Conservation (phyloP, 2,329 filamentous ascomycete species). For the Rhexocercosporidium sp. region DNA sequence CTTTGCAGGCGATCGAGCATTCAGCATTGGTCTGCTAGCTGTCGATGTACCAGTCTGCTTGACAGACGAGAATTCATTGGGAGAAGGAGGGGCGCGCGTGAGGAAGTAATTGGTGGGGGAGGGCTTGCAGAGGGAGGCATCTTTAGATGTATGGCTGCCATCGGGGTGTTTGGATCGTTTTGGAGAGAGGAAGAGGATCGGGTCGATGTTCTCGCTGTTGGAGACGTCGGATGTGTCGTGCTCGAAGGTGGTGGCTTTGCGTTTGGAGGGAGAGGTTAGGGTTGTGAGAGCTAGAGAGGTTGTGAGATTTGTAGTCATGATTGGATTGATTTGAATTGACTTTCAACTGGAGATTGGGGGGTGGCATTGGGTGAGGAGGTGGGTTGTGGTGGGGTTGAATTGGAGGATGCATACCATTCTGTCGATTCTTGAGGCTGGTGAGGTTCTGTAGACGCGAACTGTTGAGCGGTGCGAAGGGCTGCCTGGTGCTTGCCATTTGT, state of each 20-base stretch:
- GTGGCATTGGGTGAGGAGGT: not conserved
- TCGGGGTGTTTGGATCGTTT: constrained; percentile 63
- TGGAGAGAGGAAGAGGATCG: constrained; percentile 52
- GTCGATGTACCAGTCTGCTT: constrained; percentile 23
- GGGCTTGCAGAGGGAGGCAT: constrained; percentile 32
- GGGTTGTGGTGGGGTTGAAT: constrained; percentile 12
- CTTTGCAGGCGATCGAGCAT: constrained; percentile 56
- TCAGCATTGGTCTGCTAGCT: constrained; percentile 48
- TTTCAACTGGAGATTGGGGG: constrained; percentile 30
- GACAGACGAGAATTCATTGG: constrained; percentile 37
- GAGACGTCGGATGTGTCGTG: constrained; percentile 51
- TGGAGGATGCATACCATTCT: constrained; percentile 61
- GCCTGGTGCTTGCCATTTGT: constrained; percentile 49
- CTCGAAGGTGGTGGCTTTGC: constrained; percentile 58
- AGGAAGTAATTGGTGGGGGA: constrained; percentile 43
- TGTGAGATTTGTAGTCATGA: constrained; percentile 32
- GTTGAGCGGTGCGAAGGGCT: constrained; percentile 78
- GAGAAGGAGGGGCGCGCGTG: constrained; percentile 41
- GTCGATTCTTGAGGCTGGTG: constrained; percentile 78
- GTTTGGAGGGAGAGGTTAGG: constrained; percentile 50
- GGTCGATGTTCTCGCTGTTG: constrained; percentile 68
- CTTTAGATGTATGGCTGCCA: constrained; percentile 39
- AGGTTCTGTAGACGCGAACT: constrained; percentile 72
- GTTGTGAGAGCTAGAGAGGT: constrained; percentile 28
- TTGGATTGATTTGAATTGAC: constrained; percentile 23